Conservation (phyloP, 2,329 filamentous ascomycete species). For the Penicillium expansum region DNA sequence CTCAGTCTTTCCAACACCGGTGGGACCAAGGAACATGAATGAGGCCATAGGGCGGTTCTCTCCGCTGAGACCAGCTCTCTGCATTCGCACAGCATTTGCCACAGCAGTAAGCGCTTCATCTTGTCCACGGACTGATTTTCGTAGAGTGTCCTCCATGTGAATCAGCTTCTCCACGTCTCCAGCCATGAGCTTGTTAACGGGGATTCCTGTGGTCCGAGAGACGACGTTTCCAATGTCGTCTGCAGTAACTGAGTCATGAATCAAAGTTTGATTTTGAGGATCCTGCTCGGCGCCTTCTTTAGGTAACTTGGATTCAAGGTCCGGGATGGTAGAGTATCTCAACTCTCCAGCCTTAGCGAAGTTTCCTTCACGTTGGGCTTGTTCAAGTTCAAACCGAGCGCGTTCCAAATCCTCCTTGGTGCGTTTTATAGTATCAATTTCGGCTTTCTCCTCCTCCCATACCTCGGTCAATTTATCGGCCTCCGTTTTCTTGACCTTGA, state of each 20-base stretch:
- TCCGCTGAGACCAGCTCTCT: slow-evolving; percentile 85
- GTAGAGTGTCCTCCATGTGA: slow-evolving; percentile 88
- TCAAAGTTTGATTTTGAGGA: slow-evolving; percentile 57
- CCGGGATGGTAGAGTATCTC: slow-evolving; percentile 81
- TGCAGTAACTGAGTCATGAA: slow-evolving; percentile 91
- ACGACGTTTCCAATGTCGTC: slow-evolving; percentile 95
- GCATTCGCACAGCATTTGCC: slow-evolving; percentile 88
- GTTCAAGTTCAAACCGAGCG: slow-evolving; percentile 79
- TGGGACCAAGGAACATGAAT: slow-evolving; percentile 97
- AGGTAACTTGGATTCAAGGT: slow-evolving; percentile 73
- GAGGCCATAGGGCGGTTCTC: slow-evolving; percentile 89
- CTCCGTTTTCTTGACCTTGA: slow-evolving; percentile 76
- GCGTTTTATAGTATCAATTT: slow-evolving; percentile 83
- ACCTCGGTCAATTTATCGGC: slow-evolving; percentile 70
- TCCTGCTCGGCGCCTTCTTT: slow-evolving; percentile 61
- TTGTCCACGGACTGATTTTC: slow-evolving; percentile 82
- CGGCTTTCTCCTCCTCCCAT: slow-evolving; percentile 85
- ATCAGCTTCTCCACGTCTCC: slow-evolving; percentile 94
- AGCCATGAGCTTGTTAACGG: slow-evolving; percentile 84
- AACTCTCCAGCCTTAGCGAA: slow-evolving; percentile 89
- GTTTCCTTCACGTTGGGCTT: slow-evolving; percentile 81
- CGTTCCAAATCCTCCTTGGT: slow-evolving; percentile 85
- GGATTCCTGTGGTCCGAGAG: slow-evolving; percentile 86
- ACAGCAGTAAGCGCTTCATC: slow-evolving; percentile 91
- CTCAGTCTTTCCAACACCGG: slow-evolving; percentile 95